phyloP scores from a whole-genome alignment of 306 rosid genomes.

The Alnus rubra region DNA sequence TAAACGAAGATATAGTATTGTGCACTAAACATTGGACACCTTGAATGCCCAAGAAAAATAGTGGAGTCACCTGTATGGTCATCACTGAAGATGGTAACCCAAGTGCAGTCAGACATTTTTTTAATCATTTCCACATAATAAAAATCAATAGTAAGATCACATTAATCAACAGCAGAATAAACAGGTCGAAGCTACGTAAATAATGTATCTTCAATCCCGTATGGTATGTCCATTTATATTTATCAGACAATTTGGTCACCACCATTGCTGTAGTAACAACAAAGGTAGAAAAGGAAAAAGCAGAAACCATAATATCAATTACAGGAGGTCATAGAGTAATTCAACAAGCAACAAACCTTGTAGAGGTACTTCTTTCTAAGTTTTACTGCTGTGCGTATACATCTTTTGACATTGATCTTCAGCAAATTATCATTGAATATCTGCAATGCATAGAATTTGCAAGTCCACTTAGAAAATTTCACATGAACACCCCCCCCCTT shows the following conservation, averaged over 20 bases:
- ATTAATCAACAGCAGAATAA: slow-evolving; percentile 5
- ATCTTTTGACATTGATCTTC: slow-evolving; percentile 76
- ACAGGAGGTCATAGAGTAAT: slow-evolving; percentile 11
- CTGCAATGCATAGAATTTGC: slow-evolving; percentile 44
- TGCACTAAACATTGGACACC: neutral
- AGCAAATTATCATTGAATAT: slow-evolving; percentile 84
- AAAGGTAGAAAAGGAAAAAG: neutral
- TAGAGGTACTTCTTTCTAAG: slow-evolving; percentile 81
- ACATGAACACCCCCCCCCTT: neutral
- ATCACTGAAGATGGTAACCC: slow-evolving; percentile 1
- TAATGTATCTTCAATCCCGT: neutral
- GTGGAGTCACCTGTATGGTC: neutral
- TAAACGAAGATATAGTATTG: slow-evolving; percentile 17
- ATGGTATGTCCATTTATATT: neutral
- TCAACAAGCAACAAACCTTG: slow-evolving; percentile 55
- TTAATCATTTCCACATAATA: slow-evolving; percentile 13
- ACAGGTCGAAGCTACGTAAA: neutral
- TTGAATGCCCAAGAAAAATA: slow-evolving; percentile 1
- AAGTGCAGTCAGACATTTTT: neutral
- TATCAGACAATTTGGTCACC: neutral
- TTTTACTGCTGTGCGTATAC: slow-evolving; percentile 71
- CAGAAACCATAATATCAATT: slow-evolving; percentile 12
- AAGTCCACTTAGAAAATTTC: slow-evolving; percentile 24
- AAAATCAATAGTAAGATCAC: slow-evolving; percentile 23
- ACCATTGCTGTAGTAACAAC: neutral